phyloP scores from a whole-genome alignment of 208 protist species.

The Trypanosoma platydactyli region DNA sequence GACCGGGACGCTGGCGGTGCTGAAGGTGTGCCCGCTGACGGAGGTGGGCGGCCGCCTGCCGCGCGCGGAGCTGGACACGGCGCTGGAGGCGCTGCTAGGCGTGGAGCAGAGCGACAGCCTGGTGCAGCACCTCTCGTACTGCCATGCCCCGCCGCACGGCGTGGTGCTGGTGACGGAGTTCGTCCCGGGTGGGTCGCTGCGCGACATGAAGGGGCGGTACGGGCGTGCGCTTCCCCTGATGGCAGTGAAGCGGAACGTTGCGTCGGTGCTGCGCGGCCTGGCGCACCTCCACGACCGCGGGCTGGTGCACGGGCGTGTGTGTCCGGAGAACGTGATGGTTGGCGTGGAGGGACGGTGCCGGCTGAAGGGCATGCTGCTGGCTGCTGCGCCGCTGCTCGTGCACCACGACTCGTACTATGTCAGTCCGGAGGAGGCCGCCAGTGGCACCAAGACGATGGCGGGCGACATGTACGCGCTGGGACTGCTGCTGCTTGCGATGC shows the following conservation, averaged over 20 bases:
- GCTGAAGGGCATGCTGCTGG: conserved; percentile 22
- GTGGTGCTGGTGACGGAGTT: conserved; percentile 24
- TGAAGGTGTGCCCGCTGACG: conserved; percentile 19
- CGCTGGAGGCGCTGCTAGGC: conserved; percentile 3
- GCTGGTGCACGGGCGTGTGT: conserved; percentile 30
- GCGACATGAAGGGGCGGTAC: conserved; percentile 24
- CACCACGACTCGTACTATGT: conserved; percentile 23
- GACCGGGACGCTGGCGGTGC: conserved; percentile 21
- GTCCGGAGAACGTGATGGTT: conserved; percentile 32
- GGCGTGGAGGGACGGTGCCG: conserved; percentile 28
- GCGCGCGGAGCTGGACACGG: conserved; percentile 9
- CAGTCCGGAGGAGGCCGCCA: conserved; percentile 36
- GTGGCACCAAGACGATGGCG: conserved; percentile 18
- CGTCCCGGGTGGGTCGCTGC: conserved; percentile 27
- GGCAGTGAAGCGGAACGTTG: conserved; percentile 19
- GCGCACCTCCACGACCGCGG: conserved; percentile 28
- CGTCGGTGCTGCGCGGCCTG: conserved; percentile 29
- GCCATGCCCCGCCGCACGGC: conserved; percentile 17
- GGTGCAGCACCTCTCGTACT: conserved; percentile 24
- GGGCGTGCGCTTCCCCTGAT: conserved; percentile 19
- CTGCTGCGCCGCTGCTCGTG: conserved; percentile 23
- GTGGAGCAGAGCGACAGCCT: conserved; percentile 20
- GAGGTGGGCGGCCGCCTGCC: neutral
- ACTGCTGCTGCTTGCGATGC: conserved; percentile 33
- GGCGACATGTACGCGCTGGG: conserved; percentile 28